phyloP scores from a whole-genome alignment of 2,329 filamentous ascomycete species.

The Stagonosporopsis chrysanthemi region DNA sequence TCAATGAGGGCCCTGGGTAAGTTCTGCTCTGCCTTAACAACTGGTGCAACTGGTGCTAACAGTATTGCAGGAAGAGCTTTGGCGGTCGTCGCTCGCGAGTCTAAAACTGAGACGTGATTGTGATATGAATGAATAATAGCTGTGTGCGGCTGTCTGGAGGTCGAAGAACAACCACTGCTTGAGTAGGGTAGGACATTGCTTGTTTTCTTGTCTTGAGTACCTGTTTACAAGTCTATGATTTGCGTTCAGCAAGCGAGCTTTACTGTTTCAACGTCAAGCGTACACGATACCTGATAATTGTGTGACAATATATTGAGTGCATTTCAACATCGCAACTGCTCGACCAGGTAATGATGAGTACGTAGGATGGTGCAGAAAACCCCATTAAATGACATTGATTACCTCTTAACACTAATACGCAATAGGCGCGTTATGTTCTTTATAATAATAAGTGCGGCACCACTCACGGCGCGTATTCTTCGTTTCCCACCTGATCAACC shows the following conservation, averaged over 20 bases:
- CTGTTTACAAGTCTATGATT: not conserved
- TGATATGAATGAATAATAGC: not conserved
- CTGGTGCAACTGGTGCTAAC: not conserved
- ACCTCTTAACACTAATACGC: not conserved
- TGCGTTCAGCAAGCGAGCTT: constrained; percentile 2
- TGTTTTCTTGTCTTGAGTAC: not conserved
- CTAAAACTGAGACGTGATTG: not conserved
- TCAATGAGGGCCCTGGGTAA: constrained; percentile 19
- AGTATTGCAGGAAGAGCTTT: constrained; percentile 7
- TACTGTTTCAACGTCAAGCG: not conserved
- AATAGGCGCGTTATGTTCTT: not conserved
- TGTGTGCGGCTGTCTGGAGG: not conserved
- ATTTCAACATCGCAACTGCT: not conserved
- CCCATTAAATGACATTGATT: too few species aligned
- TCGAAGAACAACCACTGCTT: too few species aligned
- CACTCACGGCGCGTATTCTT: constrained; percentile 22
- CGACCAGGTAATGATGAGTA: not conserved
- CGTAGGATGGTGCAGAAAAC: too few species aligned
- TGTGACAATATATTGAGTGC: not conserved
- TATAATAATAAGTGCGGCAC: too few species aligned
- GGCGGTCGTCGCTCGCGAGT: constrained; percentile 14
- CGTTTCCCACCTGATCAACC: constrained; percentile 35
- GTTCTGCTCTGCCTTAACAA: not conserved
- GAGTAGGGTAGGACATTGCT: not conserved
- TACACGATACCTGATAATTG: constrained; percentile 2